Conservation (phyloP, 441 rosid genomes). For the Adansonia grandidieri region DNA sequence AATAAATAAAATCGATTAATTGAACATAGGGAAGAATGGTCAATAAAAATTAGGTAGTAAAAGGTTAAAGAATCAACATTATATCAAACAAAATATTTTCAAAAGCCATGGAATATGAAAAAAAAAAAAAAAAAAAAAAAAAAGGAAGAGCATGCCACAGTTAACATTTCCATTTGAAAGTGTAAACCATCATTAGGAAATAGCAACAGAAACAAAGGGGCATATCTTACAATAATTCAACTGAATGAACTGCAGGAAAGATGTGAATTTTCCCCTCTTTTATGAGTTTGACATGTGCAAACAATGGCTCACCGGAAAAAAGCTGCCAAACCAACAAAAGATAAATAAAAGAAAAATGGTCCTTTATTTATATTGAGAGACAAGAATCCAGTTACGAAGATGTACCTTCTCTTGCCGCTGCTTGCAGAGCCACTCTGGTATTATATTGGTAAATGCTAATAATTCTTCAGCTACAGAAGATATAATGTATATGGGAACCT, state of each 20-base stretch:
- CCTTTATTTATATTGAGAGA: background rate
- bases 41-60: background rate
- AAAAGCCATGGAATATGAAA: constrained; percentile 1
- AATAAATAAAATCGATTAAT: background rate
- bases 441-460: constrained; percentile 62
- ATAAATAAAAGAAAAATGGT: constrained; percentile 17
- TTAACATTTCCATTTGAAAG: constrained; percentile 1
- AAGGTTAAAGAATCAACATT: background rate
- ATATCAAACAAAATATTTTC: background rate
- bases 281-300: constrained; percentile 61
- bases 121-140: background rate
- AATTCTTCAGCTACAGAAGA: constrained; percentile 82
- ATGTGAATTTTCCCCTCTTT: constrained; percentile 66
- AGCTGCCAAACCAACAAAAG: constrained; percentile 56
- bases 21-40: background rate
- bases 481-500: constrained; percentile 82
- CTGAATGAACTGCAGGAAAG: constrained; percentile 76
- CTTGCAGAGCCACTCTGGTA: constrained; percentile 93
- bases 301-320: constrained; percentile 77
- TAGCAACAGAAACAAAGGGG: constrained; percentile 11
- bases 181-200: constrained; percentile 8
- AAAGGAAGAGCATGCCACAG: background rate
- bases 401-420: constrained; percentile 75
- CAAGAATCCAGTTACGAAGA: constrained; percentile 21
- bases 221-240: constrained; percentile 71